Base-by-base conservation (phyloP, 768 basidiomycete genomes). In the Zangia roseola region DNA sequence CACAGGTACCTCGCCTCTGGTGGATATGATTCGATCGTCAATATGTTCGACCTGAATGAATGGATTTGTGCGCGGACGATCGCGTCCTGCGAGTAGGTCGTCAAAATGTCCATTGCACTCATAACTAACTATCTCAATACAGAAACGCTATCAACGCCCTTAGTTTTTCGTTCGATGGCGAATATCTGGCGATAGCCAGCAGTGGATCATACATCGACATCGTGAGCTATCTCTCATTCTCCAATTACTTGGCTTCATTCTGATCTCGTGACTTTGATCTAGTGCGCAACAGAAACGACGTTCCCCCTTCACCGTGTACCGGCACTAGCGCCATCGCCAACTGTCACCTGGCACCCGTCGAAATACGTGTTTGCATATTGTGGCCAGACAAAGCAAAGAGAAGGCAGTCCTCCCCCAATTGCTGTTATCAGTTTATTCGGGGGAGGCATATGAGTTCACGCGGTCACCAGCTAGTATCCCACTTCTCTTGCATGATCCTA, bases 121-220 rank as follows among this genome's bases (percentile, higher is more conserved):
- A 25, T 33, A 35, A 44, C 19, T 17, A 51, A 49, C 35, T n/a
- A 51, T 45, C 21, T 12, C n/a, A n/a, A 1, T 48, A 13, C 57
- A 90, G 89, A 47, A 73, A 89, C 60, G 75, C 82, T 19, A 86
- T 90, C 58, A 87, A 79, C 51, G 77, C 79, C 17, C 67, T 91
- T 17, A 88, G 84, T 63, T 92, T 90, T 74, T 91, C 88, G 12
- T 76, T 84, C 54, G 89, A 91, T 56, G 89, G 89, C 28, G 89
- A 92, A 71, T 91, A 84, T 59, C 66, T 91, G 39, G 89, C 89
- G 16, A 83, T 90, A 42, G 84, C 88, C 9, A 87, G 74, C 52
- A 74, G 77, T 9, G 87, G 87, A 17, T 69, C 71, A 25, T 90
- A 89, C 54, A 84, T 91, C 44, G 88, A 91, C 52, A 87, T 91